Conservation (phyloP, 73 alveolate genomes). For the Symbiodinium natans region DNA sequence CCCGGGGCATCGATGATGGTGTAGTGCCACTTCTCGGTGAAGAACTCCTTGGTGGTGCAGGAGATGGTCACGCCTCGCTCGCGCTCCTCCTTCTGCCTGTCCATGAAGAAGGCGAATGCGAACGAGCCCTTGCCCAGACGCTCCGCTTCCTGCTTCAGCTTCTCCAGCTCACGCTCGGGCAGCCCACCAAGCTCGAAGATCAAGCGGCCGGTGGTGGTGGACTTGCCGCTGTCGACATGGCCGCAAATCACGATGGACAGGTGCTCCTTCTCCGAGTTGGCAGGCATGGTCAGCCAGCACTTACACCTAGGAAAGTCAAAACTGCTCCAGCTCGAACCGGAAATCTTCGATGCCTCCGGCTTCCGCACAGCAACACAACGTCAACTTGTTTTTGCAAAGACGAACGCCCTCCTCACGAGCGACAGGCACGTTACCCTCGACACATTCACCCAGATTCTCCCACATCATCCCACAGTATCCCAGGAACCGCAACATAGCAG, state of each 20-base stretch:
- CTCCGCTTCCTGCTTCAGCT: slow-evolving; percentile 98
- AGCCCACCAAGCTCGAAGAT: slow-evolving; percentile 80
- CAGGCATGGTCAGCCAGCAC: too few species aligned
- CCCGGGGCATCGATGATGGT: slow-evolving; percentile 99
- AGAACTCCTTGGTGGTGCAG: slow-evolving; percentile 97
- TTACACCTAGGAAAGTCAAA: too few species aligned
- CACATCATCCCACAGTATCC: too few species aligned
- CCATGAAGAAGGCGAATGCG: slow-evolving; percentile 99
- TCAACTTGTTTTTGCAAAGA: too few species aligned
- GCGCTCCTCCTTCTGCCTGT: slow-evolving; percentile 98
- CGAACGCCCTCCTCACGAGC: too few species aligned
- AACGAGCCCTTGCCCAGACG: slow-evolving; percentile 97
- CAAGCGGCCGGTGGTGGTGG: slow-evolving; percentile 94
- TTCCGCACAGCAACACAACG: too few species aligned
- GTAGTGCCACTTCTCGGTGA: slow-evolving; percentile 97
- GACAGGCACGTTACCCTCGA: too few species aligned
- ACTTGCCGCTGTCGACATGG: slow-evolving; percentile 89
- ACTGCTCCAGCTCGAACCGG: too few species aligned
- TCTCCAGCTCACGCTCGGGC: slow-evolving; percentile 97
- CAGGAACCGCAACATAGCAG: too few species aligned
- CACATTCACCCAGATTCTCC: too few species aligned
- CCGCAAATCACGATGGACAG: slow-evolving; percentile 64
- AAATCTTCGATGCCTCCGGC: too few species aligned
- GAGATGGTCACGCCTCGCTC: slow-evolving; percentile 99
- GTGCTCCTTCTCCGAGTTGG: slow-evolving; percentile 84